Base-by-base conservation (phyloP, 1,139 yeast genomes). In the Magnusiomyces sp. region DNA sequence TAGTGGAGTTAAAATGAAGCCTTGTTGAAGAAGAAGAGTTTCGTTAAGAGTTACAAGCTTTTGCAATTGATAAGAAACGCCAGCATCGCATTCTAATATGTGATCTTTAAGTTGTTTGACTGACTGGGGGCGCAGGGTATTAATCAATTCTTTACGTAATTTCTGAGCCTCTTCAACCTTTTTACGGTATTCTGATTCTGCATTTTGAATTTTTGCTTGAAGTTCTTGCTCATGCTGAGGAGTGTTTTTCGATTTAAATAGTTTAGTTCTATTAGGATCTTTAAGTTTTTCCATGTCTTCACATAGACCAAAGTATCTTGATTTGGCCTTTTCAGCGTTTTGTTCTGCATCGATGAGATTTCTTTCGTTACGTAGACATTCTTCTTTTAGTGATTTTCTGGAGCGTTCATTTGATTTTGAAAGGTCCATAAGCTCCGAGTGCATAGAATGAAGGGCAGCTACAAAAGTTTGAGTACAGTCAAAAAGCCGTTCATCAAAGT, bases 221-320 rank as follows among this genome's bases (percentile, higher is more conserved):
- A 90, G 71, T 48, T 90, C 97, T 62, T 90, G 97, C 62, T 92
- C 97, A 65, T 89, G 95, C 67, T 90, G 97, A 49, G 84, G 84
- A 0, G 95, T 80, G 58, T 81, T 83, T 50, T 87, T 81, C 45
- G 82, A 80, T 33, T 90, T 83, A 59, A 92, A 82, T 23, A 69
- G 64, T 62, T 87, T 88, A 50, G 76, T 75, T 65, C 84, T 87
- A 52, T 83, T 76, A 20, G 95, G 96, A 62, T 90, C 97, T 60
- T 83, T 80, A 50, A 89, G 75, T 58, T 84, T 82, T 58, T 92
- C 97, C 66, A 88, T 77, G 59, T 92, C 97, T 50, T 82, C 86
- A 62, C 96, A 88, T 36, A 88, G 70, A 52, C 86, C 81, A 62
- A 77, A 79, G 65, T 90, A 90, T 63, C 84, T 87, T 48, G 75